Conservation (phyloP, 306 rosid genomes). For the Rosa chinensis region DNA sequence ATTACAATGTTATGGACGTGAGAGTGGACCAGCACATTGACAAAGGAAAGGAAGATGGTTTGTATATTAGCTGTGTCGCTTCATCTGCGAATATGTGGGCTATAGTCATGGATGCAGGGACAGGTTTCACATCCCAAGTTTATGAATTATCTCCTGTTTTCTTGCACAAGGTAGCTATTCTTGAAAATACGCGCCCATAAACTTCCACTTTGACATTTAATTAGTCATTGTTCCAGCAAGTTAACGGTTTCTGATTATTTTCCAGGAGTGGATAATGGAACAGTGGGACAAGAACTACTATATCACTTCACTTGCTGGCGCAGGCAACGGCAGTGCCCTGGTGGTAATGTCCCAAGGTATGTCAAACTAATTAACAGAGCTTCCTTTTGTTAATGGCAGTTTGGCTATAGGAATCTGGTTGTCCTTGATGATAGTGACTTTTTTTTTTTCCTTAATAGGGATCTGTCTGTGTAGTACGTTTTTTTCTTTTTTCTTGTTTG, state of each 20-base stretch:
- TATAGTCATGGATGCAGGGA: conserved; percentile 44
- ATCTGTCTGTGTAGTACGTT: neutral
- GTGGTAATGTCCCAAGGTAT: conserved; percentile 51
- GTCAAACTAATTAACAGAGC: neutral
- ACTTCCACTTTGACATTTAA: conserved; percentile 5
- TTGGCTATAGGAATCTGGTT: neutral
- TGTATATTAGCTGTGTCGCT: conserved; percentile 32
- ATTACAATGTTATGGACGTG: conserved; percentile 34
- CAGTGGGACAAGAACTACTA: conserved; percentile 53
- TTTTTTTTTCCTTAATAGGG: neutral
- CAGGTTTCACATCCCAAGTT: conserved; percentile 43
- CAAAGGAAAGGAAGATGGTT: conserved; percentile 41
- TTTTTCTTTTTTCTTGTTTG: neutral
- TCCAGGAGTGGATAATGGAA: conserved; percentile 51
- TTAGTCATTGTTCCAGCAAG: neutral
- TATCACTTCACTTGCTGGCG: conserved; percentile 45
- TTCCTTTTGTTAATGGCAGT: neutral
- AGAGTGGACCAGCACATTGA: conserved; percentile 40
- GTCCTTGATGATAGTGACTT: neutral
- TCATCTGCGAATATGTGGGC: conserved; percentile 45
- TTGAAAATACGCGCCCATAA: neutral
- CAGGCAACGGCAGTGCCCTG: conserved; percentile 41
- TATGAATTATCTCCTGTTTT: conserved; percentile 37
- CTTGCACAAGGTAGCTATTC: conserved; percentile 41
- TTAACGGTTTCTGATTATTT: conserved; percentile 8